These are phyloP conservation scores for Pseudevernia furfuracea DNA, from an alignment of 495 filamentous ascomycete species.

Conservation along the genomic window DNA sequence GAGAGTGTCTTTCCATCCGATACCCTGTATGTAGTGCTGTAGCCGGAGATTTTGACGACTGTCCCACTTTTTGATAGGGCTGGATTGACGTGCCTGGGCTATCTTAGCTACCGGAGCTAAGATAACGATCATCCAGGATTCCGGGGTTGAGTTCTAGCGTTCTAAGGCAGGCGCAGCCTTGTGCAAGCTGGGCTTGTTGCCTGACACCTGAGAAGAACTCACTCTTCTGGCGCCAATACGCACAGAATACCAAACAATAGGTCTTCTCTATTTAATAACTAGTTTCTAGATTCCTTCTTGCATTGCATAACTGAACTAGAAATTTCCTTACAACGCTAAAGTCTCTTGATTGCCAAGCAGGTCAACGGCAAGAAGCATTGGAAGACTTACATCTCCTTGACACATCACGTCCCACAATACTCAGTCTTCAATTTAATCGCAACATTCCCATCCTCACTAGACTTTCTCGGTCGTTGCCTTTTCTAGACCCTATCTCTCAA, in stretches of 20 bases:
- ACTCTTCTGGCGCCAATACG: background rate
- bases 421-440: background rate
- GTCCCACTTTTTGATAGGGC: constrained; percentile 1
- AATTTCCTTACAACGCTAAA: background rate
- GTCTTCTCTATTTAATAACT: background rate
- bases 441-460: background rate
- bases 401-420: background rate
- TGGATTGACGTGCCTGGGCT: background rate
- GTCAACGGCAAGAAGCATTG: background rate
- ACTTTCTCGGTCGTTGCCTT: background rate
- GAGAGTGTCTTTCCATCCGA: too few species aligned
- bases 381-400: background rate
- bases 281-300: background rate
- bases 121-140: constrained; percentile 14
- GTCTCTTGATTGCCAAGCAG: background rate
- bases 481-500: background rate
- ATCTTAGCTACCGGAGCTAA: constrained; percentile 16
- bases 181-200: constrained; percentile 8
- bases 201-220: constrained; percentile 3
- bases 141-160: background rate
- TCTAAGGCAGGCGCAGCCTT: constrained; percentile 6
- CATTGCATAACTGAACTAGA: background rate
- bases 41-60: too few species aligned
- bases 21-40: background rate
- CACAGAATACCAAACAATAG: background rate